A percentile compares a stretch with the other conserved stretches of the same genome.
Conservation (phyloP, 1,284 basidiomycete species). For the Melampsora americana region DNA sequence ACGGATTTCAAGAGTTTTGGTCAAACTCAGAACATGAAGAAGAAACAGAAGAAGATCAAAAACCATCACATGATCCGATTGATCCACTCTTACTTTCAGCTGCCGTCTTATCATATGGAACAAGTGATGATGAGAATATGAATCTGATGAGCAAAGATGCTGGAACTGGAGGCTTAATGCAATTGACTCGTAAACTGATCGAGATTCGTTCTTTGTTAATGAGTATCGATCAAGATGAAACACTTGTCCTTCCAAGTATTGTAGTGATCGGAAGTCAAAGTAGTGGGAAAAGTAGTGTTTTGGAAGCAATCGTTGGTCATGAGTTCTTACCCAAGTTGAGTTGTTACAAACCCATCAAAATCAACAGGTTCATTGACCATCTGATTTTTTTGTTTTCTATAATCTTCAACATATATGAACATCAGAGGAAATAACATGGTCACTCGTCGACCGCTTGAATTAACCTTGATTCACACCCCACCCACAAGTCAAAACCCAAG, state of each 20-base stretch:
- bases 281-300: conserved; percentile 92
- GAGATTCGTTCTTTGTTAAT: conserved; percentile 91
- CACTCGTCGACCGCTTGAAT: conserved; percentile 92
- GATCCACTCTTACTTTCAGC: conserved; percentile 10
- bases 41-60: conserved; percentile 6
- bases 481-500: conserved; percentile 59
- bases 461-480: conserved; percentile 91
- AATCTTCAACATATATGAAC: background rate
- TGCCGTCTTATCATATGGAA: conserved; percentile 7
- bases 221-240: conserved; percentile 90
- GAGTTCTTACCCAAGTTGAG: conserved; percentile 94
- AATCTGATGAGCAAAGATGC: conserved; percentile 5
- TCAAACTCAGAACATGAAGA: conserved; percentile 11
- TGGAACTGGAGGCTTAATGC: conserved; percentile 63
- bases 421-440: conserved; percentile 97
- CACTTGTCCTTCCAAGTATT: conserved; percentile 89
- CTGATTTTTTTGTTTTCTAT: background rate
- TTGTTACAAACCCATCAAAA: conserved; percentile 13
- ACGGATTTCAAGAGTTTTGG: conserved; percentile 9
- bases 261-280: conserved; percentile 98
- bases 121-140: background rate
- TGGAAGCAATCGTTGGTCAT: conserved; percentile 96
- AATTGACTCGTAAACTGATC: conserved; percentile 90
- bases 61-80: background rate
- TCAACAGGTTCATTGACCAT: conserved; percentile 10